Base-by-base conservation (phyloP, 306 rosid species). In the Malus sieversii region DNA sequence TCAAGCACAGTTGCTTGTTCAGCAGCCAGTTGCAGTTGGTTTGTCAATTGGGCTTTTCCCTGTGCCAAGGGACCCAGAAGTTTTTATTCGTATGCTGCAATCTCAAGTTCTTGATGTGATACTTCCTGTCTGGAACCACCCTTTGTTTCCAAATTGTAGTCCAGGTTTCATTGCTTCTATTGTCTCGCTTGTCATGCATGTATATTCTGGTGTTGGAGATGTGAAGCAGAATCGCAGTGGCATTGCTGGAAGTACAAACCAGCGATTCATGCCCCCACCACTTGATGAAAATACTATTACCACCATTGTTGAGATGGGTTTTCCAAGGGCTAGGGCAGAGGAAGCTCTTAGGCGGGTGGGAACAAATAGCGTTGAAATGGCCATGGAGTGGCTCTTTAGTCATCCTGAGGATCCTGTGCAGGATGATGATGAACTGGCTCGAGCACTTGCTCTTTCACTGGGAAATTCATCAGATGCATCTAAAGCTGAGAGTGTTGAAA, bases 401-500 rank as follows among this genome's bases (percentile, higher is more conserved):
- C 98, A 96, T 77, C 84, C 92, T 53, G 98, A 92, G 85, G 99
- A 92, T 90, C 97, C 98, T 84, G 96, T 95, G 52, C 99, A 90
- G 89, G 99, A 96, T 82, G 99, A 96, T 70, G 98, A 96, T 90
- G 99, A 92, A 85, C 90, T 96, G 78, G 99, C 97, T 40, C 92
- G 82, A 73, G 99, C 99, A 73, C 99, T 96, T 74, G 97, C 98
- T 76, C 77, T 96, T 35, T 96, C 99, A 78, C 87, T 96, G 32
- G 98, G 99, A 78, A 95, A 77, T 83, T 90, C 96, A 67, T 87
- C 99, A 68, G 99, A 96, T 76, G 75, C 98, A 55, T 78, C 93
- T 77, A 92, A 92, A 88, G 89, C 79, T 78, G 96, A 92, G 40
- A 86, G 71, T 84, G 89, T 75, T 53, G 97, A 92, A 72, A 95